Evolutionary conservation across 2,329 filamentous ascomycete genomes (phyloP).

Genomic region (Neopestalotiopsis sp.): DNA sequence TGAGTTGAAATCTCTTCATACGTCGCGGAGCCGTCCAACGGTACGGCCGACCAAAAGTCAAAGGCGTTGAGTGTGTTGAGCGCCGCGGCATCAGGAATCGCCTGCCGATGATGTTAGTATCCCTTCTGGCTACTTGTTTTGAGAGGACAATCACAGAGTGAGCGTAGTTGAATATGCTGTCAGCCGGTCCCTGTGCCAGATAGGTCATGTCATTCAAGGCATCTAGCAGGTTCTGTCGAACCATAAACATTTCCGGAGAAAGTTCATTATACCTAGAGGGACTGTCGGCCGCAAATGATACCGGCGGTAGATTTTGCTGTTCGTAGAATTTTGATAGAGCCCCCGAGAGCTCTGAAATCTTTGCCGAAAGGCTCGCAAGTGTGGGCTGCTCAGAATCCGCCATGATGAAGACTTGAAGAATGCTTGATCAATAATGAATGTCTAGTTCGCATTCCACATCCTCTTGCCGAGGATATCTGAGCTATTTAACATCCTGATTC

Average conservation of each 20-base stretch:
- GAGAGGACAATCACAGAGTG: slow-evolving; percentile 37
- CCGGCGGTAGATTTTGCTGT: slow-evolving; percentile 46
- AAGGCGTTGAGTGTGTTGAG: slow-evolving; percentile 57
- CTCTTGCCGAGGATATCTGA: not conserved
- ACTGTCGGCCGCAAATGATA: slow-evolving; percentile 49
- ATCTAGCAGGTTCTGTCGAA: slow-evolving; percentile 49
- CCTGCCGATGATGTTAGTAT: slow-evolving; percentile 30
- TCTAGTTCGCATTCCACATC: not conserved
- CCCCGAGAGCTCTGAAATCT: slow-evolving; percentile 49
- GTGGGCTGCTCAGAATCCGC: slow-evolving; percentile 37
- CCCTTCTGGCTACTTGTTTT: not conserved
- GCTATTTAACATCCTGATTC: not conserved
- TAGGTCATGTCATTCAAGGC: slow-evolving; percentile 51
- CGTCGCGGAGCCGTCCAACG: slow-evolving; percentile 49
- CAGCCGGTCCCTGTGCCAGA: slow-evolving; percentile 52
- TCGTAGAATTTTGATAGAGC: slow-evolving; percentile 44
- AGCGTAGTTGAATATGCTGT: slow-evolving; percentile 52
- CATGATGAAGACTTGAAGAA: slow-evolving; percentile 30
- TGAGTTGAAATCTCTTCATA: slow-evolving; percentile 44
- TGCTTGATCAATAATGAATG: not conserved
- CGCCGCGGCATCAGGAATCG: slow-evolving; percentile 47
- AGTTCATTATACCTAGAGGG: slow-evolving; percentile 46
- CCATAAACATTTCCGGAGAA: slow-evolving; percentile 47
- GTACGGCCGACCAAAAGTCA: slow-evolving; percentile 57
- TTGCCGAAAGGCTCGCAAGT: slow-evolving; percentile 47